phyloP scores from a whole-genome alignment of 257 asterid genomes.

The Knoxia roxburghii region DNA sequence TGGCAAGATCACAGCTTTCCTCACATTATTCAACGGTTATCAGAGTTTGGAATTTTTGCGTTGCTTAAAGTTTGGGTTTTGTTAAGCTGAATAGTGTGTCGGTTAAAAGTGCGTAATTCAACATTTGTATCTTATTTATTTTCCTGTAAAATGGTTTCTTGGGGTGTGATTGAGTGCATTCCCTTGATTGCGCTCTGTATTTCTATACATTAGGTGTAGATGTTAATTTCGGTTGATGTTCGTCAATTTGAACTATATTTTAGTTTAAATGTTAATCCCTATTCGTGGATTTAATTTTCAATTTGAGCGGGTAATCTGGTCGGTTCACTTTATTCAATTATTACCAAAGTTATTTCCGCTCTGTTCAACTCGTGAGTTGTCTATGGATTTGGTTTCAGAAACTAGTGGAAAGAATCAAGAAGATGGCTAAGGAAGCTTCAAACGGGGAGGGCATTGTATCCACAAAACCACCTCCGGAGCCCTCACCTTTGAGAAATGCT shows the following conservation, averaged over 20 bases:
- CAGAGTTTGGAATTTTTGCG: not conserved
- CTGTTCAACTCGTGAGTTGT: not conserved
- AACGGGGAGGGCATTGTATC: constrained; percentile 49
- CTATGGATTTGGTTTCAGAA: constrained; percentile 14
- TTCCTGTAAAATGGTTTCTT: not conserved
- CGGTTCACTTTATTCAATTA: not conserved
- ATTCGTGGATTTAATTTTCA: not conserved
- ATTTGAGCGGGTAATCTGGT: not conserved
- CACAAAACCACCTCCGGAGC: constrained; percentile 93
- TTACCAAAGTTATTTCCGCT: constrained; percentile 2
- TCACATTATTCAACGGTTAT: constrained; percentile 12
- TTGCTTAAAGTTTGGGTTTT: no score
- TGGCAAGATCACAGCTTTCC: not conserved
- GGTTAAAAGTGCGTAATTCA: not conserved
- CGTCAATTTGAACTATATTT: no score
- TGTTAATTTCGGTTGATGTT: no score
- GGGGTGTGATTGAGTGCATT: not conserved
- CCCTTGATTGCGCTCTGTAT: not conserved
- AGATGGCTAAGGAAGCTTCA: constrained; percentile 70
- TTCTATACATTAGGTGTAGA: no score
- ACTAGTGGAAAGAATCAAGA: constrained; percentile 20
- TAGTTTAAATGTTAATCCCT: not conserved
- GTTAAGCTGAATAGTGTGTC: not conserved
- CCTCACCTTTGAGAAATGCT: constrained; percentile 88
- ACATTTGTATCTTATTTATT: not conserved